Conservation (phyloP, 169 alveolate genomes). For the Theileria parva region DNA sequence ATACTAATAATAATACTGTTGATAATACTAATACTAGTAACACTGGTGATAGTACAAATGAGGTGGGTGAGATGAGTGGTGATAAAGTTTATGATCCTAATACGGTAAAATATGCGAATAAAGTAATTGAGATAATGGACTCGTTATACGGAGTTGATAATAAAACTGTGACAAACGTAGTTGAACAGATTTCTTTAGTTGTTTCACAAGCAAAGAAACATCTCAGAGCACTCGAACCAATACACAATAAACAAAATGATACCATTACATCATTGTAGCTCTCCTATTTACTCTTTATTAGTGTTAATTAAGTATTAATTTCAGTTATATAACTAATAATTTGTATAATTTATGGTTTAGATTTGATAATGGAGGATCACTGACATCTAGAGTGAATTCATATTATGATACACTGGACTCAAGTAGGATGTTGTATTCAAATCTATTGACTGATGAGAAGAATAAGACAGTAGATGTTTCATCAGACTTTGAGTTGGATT, state of each 20-base stretch:
- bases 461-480: conserved; percentile 76
- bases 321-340: neutral
- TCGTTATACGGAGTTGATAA: conserved; percentile 87
- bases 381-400: conserved; percentile 69
- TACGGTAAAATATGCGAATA: conserved; percentile 50
- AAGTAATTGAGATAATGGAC: conserved; percentile 71
- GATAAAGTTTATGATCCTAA: conserved; percentile 26
- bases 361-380: conserved; percentile 75
- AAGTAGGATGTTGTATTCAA: conserved; percentile 24
- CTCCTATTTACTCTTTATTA: conserved; percentile 28
- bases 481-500: conserved; percentile 75
- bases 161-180: conserved; percentile 74
- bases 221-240: conserved; percentile 82
- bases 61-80: neutral
- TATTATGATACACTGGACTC: conserved; percentile 31
- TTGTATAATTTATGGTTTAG: conserved; percentile 61
- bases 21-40: neutral
- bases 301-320: neutral
- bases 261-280: conserved; percentile 75
- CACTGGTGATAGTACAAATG: neutral
- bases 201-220: conserved; percentile 81
- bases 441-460: conserved; percentile 63
- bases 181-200: conserved; percentile 77
- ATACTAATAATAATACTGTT: neutral
- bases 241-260: conserved; percentile 74